A percentile compares a stretch with the other conserved stretches of the same genome.
Conservation (phyloP, 345 rosid species). For the Eutrema yunnanense region DNA sequence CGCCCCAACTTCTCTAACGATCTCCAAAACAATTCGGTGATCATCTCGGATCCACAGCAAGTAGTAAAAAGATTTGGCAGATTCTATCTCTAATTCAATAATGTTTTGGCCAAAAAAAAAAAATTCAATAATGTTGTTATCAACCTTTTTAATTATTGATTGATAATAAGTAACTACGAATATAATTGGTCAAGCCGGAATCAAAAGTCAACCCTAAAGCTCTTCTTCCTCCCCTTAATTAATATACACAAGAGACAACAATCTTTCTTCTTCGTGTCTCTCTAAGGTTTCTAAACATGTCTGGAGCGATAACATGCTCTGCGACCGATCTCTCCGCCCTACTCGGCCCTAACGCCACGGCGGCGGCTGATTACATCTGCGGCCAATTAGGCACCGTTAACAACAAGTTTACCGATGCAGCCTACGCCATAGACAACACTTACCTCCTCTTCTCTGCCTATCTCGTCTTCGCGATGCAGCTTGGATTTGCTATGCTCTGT, state of each 20-base stretch:
- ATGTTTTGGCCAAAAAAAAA: background rate
- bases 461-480: slow-evolving; percentile 90
- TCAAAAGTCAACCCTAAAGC: slow-evolving; percentile 17
- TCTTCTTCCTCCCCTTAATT: background rate
- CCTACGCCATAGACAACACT: slow-evolving; percentile 67
- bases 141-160: background rate
- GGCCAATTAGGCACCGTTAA: slow-evolving; percentile 25
- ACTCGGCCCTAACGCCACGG: slow-evolving; percentile 58
- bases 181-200: slow-evolving; percentile 6
- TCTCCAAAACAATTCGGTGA: too few species aligned
- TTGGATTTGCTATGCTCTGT: slow-evolving; percentile 94
- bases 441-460: slow-evolving; percentile 93
- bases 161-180: background rate
- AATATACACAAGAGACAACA: background rate
- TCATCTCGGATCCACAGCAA: too few species aligned
- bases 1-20: too few species aligned
- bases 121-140: background rate
- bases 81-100: slow-evolving; percentile 7
- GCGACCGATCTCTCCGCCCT: slow-evolving; percentile 36
- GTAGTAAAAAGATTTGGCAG: background rate
- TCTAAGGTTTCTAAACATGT: slow-evolving; percentile 16
- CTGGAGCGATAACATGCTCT: slow-evolving; percentile 37
- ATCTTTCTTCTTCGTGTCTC: background rate
- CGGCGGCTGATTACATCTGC: slow-evolving; percentile 62
- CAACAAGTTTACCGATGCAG: slow-evolving; percentile 44